phyloP scores from a whole-genome alignment of 2,329 filamentous ascomycete genomes.

The Alternaria brassicicola region DNA sequence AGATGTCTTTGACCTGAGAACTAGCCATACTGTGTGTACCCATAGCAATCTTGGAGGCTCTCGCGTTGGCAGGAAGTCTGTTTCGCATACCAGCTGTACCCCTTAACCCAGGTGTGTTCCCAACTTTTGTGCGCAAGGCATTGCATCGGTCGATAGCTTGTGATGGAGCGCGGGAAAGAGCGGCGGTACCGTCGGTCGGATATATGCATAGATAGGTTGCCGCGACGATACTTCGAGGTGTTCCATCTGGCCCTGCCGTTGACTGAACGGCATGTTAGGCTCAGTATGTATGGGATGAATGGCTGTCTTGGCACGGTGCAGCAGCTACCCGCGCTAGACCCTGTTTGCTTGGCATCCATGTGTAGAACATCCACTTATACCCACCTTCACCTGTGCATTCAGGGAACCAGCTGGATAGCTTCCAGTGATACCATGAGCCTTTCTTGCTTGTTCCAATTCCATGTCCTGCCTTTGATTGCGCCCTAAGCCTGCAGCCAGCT shows the following conservation, averaged over 20 bases:
- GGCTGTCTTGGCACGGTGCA: constrained; percentile 12
- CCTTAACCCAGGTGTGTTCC: no score
- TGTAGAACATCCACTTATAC: constrained; percentile 30
- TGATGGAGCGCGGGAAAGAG: neutral
- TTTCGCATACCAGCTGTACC: no score
- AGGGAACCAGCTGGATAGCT: constrained; percentile 34
- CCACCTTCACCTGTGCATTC: constrained; percentile 26
- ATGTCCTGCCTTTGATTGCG: constrained; percentile 6
- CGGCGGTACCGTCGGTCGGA: neutral
- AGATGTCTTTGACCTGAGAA: neutral
- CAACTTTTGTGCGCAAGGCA: neutral
- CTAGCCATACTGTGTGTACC: neutral
- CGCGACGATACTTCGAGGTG: neutral
- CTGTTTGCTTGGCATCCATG: constrained; percentile 24
- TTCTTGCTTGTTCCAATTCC: constrained; percentile 13
- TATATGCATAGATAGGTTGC: neutral
- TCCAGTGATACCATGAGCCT: constrained; percentile 27
- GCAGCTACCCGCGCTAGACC: constrained; percentile 19
- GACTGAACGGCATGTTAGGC: neutral
- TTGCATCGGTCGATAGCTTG: neutral
- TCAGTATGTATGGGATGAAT: neutral
- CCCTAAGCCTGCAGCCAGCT: constrained; percentile 26
- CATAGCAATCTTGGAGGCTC: neutral
- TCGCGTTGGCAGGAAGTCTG: neutral
- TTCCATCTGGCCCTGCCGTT: neutral